These are phyloP conservation scores for Neopestalotiopsis sp. DNA, from an alignment of 2,329 filamentous ascomycete genomes.

Conservation along the genomic window DNA sequence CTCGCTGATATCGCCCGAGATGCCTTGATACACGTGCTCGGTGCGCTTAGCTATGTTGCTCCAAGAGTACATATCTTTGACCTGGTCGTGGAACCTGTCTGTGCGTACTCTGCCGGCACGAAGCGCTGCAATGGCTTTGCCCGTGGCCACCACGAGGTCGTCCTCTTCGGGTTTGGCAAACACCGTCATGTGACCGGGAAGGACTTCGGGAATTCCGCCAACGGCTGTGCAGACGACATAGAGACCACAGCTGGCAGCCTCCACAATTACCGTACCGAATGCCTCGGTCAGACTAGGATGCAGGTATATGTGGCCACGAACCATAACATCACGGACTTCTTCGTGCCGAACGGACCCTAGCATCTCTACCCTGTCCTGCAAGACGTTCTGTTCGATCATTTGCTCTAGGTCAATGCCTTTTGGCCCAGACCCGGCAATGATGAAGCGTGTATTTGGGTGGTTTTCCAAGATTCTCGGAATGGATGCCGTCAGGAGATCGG, in stretches of 20 bases:
- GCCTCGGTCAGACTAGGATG: conserved; percentile 95
- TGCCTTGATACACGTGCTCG: conserved; percentile 93
- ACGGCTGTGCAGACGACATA: conserved; percentile 98
- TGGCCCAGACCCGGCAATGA: conserved; percentile 93
- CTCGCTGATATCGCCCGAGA: conserved; percentile 83
- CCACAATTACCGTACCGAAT: conserved; percentile 97
- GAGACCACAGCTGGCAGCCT: conserved; percentile 92
- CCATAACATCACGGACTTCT: conserved; percentile 97
- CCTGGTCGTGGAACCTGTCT: conserved; percentile 94
- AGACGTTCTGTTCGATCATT: conserved; percentile 93
- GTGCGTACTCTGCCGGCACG: conserved; percentile 87
- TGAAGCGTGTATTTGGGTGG: conserved; percentile 92
- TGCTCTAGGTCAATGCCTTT: conserved; percentile 98
- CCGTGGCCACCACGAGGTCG: conserved; percentile 87
- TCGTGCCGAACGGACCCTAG: conserved; percentile 92
- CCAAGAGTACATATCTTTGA: conserved; percentile 99
- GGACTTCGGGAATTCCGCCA: conserved; percentile 93
- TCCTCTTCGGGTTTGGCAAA: conserved; percentile 98
- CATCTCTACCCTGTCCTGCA: conserved; percentile 93
- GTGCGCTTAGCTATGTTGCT: conserved; percentile 92
- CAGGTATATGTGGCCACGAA: conserved; percentile 93
- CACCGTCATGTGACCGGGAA: conserved; percentile 95
- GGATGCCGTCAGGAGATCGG: conserved; percentile 92
- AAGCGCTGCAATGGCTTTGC: conserved; percentile 84
- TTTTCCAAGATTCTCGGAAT: conserved; percentile 90